Evolutionary conservation across 257 asterid species (phyloP).

Genomic region (Solanum corneliomulleri): DNA sequence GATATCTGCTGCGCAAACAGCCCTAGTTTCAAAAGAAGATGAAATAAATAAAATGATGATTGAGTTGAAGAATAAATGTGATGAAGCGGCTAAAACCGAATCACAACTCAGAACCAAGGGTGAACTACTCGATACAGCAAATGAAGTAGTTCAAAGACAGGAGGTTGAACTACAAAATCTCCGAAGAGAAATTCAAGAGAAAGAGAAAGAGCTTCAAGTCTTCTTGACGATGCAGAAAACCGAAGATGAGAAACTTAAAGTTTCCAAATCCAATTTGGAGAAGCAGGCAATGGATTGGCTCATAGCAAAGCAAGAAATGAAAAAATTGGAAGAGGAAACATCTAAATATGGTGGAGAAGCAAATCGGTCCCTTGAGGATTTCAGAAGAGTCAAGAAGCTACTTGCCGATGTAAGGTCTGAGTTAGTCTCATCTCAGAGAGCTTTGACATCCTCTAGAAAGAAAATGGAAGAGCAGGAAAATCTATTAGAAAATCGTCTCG

Average conservation of each 20-base stretch:
- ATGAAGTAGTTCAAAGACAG: conserved; percentile 53
- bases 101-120: conserved; percentile 52
- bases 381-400: conserved; percentile 55
- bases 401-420: conserved; percentile 63
- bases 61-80: conserved; percentile 44
- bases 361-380: conserved; percentile 44
- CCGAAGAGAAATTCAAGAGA: conserved; percentile 37
- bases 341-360: conserved; percentile 44
- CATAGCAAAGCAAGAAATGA: conserved; percentile 53
- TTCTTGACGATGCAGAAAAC: conserved; percentile 23
- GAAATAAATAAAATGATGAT: conserved; percentile 43
- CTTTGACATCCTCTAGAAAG: conserved; percentile 39
- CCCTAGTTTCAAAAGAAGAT: conserved; percentile 39
- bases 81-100: conserved; percentile 43
- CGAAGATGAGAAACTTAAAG: conserved; percentile 44
- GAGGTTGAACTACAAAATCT: conserved; percentile 55
- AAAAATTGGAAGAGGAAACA: conserved; percentile 43
- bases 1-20: conserved; percentile 34
- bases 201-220: conserved; percentile 45
- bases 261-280: conserved; percentile 52
- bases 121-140: conserved; percentile 50
- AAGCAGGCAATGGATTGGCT: conserved; percentile 76
- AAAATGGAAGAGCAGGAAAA: conserved; percentile 50
- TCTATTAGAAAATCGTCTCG: conserved; percentile 39
- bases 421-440: conserved; percentile 61